Conservation (phyloP, 2,329 filamentous ascomycete genomes). For the Colletotrichum ledebouriae region DNA sequence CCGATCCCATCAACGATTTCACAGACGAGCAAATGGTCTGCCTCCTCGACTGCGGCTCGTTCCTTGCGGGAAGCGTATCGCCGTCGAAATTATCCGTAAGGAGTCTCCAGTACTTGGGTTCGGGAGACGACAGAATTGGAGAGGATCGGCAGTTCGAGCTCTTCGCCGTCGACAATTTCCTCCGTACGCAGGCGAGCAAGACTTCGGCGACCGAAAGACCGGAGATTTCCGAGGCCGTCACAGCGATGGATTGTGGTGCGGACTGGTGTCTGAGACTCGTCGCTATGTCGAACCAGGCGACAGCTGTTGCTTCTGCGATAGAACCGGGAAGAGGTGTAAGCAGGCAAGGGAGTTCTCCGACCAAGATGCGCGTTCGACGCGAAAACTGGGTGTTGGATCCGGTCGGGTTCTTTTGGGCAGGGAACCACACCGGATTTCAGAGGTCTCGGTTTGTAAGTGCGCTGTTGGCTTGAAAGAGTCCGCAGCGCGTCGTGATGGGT, state of each 20-base stretch:
- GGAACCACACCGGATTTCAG: conserved; percentile 59
- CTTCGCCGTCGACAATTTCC: conserved; percentile 42
- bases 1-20: conserved; percentile 59
- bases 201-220: conserved; percentile 52
- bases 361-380: conserved; percentile 51
- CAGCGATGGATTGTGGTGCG: conserved; percentile 69
- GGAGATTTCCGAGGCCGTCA: conserved; percentile 65
- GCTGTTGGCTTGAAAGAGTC: conserved; percentile 57
- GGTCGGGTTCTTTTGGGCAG: conserved; percentile 55
- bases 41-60: conserved; percentile 56
- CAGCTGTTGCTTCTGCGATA: conserved; percentile 61
- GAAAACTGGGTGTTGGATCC: conserved; percentile 59
- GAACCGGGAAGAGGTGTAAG: conserved; percentile 66
- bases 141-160: conserved; percentile 45
- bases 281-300: conserved; percentile 60
- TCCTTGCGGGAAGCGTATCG: conserved; percentile 64
- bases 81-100: conserved; percentile 68
- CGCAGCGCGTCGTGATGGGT: conserved; percentile 25
- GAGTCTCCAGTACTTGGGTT: conserved; percentile 60
- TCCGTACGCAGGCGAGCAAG: background rate
- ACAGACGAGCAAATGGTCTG: conserved; percentile 63
- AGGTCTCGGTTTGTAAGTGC: conserved; percentile 63
- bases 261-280: conserved; percentile 50
- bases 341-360: conserved; percentile 23
- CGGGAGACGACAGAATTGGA: conserved; percentile 61